A percentile compares a stretch with the other conserved stretches of the same genome.
These are phyloP conservation scores for Exophiala xenobiotica DNA, from an alignment of 2,329 filamentous ascomycete genomes.

Conservation along the genomic window DNA sequence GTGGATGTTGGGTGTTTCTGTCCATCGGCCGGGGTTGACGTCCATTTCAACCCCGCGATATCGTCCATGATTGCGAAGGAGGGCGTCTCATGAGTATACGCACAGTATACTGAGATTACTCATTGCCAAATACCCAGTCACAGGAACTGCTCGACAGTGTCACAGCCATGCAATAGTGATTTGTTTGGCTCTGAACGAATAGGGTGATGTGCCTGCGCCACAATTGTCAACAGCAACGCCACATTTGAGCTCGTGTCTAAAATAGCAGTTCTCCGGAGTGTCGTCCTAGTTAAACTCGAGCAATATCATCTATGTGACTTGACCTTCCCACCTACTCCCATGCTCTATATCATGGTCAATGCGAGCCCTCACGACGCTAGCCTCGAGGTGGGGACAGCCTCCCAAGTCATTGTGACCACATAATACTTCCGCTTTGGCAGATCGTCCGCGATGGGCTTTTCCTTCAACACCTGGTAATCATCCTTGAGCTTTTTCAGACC, in stretches of 20 bases:
- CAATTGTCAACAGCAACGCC: not conserved
- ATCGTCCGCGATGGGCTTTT: slow-evolving; percentile 3
- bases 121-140: not conserved
- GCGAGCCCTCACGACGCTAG: no score
- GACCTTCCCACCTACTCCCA: not conserved
- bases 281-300: no score
- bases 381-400: not conserved
- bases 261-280: no score
- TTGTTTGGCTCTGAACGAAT: not conserved
- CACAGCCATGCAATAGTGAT: no score
- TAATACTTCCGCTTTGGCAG: slow-evolving; percentile 16
- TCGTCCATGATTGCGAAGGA: slow-evolving; percentile 43
- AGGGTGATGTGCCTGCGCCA: not conserved
- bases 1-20: slow-evolving; percentile 40
- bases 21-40: slow-evolving; percentile 36
- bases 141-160: no score
- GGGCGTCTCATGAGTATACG: slow-evolving; percentile 5
- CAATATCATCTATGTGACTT: not conserved
- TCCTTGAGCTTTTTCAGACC: slow-evolving; percentile 13
- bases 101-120: not conserved
- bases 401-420: slow-evolving; percentile 20
- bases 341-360: no score
- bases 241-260: no score
- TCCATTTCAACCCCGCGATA: slow-evolving; percentile 48
- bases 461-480: slow-evolving; percentile 8